phyloP scores from a whole-genome alignment of 2,329 filamentous ascomycete species.

The Beauveria rudraprayagi region DNA sequence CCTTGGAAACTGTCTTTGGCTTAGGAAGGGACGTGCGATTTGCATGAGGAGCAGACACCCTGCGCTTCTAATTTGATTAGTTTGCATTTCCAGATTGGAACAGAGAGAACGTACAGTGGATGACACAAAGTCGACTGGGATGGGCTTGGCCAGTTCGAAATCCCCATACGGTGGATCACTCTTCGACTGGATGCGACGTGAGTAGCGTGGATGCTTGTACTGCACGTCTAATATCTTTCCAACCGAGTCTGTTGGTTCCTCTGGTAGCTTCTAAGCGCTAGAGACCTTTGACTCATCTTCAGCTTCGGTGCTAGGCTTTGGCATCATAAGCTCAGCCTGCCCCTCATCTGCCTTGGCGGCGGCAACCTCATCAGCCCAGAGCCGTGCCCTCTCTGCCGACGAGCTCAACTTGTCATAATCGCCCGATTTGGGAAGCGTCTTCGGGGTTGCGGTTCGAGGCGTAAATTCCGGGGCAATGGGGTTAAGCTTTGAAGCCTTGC shows the following conservation, averaged over 20 bases:
- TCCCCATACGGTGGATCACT: slow-evolving; percentile 33
- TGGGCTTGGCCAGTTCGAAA: slow-evolving; percentile 13
- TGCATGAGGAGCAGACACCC: slow-evolving; percentile 6
- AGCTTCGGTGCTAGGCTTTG: not conserved
- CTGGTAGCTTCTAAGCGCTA: slow-evolving; percentile 16
- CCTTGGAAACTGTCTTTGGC: not conserved
- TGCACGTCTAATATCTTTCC: slow-evolving; percentile 15
- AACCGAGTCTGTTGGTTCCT: slow-evolving; percentile 15
- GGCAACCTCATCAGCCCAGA: slow-evolving; percentile 24
- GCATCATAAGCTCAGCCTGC: not conserved
- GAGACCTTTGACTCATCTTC: slow-evolving; percentile 6
- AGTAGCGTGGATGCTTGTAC: slow-evolving; percentile 31
- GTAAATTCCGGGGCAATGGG: slow-evolving; percentile 49
- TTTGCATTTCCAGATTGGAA: not conserved
- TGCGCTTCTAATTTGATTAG: not conserved
- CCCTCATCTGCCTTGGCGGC: slow-evolving; percentile 17
- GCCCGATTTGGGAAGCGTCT: not conserved
- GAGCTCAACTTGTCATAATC: slow-evolving; percentile 2
- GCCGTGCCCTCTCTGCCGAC: slow-evolving; percentile 11
- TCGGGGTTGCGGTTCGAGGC: slow-evolving; percentile 25
- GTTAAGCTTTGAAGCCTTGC: slow-evolving; percentile 36
- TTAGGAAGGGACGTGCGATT: slow-evolving; percentile 1
- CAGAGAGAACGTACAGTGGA: slow-evolving; percentile 2
- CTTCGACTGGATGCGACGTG: slow-evolving; percentile 38
- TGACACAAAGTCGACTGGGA: not conserved